Conservation (phyloP, 2,329 filamentous ascomycete species). For the Arthrobotrys pseudoclavata region DNA sequence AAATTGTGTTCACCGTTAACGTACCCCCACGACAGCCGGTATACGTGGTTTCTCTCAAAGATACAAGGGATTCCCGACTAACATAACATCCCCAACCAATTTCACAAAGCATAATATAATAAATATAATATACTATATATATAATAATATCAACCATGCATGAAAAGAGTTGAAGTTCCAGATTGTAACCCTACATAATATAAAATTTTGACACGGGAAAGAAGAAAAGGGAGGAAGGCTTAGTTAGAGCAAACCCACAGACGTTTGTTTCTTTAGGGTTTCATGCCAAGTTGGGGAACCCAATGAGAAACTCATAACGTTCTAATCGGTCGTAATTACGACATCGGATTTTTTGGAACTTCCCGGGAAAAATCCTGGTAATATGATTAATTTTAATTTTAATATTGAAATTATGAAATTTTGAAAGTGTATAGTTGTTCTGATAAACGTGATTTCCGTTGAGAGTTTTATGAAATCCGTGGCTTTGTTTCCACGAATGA, state of each 20-base stretch:
- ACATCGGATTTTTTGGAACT: not conserved
- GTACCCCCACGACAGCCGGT: not conserved
- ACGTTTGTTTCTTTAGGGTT: not conserved
- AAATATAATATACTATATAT: not conserved
- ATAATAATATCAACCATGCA: not conserved
- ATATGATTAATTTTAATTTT: not conserved
- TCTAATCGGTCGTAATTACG: not conserved
- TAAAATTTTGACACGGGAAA: not conserved
- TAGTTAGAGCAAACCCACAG: not conserved
- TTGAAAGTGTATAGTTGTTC: not conserved
- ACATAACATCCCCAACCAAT: not conserved
- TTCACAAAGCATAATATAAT: not conserved
- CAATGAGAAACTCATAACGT: not conserved
- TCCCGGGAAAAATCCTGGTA: not conserved
- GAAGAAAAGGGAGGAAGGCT: not conserved
- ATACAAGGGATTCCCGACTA: not conserved
- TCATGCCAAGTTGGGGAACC: not conserved
- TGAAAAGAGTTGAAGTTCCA: not conserved
- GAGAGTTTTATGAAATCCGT: not conserved
- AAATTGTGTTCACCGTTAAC: not conserved
- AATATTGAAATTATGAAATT: not conserved
- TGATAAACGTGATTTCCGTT: not conserved
- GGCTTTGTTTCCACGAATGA: constrained; percentile 1
- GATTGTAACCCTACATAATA: not conserved
- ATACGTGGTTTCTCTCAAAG: not conserved